Evolutionary conservation across 495 filamentous ascomycete species (phyloP).

Genomic region (Trichoderma parareesei): DNA sequence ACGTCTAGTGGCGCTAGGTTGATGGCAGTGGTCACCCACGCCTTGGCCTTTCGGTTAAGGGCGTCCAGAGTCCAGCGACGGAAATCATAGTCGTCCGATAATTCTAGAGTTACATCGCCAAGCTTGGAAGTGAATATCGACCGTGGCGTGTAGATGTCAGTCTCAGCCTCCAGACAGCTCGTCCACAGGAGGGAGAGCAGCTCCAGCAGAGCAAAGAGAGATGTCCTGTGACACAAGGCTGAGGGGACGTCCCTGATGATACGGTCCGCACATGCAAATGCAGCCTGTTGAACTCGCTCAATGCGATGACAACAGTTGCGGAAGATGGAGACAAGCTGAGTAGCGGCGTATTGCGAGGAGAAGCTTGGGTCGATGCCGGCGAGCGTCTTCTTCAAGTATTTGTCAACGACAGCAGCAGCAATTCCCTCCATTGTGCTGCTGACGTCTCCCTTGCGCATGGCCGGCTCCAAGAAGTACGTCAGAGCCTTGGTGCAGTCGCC

Average conservation of each 20-base stretch:
- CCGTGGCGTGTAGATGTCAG: conserved; percentile 84
- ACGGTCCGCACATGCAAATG: conserved; percentile 69
- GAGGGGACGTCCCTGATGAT: conserved; percentile 81
- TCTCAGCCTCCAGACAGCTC: conserved; percentile 87
- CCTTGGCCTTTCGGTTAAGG: conserved; percentile 68
- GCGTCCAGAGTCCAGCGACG: conserved; percentile 67
- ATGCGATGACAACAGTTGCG: conserved; percentile 87
- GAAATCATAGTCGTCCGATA: conserved; percentile 81
- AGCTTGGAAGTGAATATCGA: conserved; percentile 66
- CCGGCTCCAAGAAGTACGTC: conserved; percentile 85
- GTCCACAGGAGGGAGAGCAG: conserved; percentile 88
- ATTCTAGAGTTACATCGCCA: conserved; percentile 70
- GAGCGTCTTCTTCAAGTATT: conserved; percentile 65
- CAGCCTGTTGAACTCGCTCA: conserved; percentile 76
- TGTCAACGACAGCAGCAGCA: conserved; percentile 60
- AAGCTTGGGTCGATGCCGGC: conserved; percentile 63
- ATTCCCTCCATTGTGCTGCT: conserved; percentile 82
- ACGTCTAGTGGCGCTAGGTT: conserved; percentile 88
- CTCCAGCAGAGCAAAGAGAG: conserved; percentile 85
- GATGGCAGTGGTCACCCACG: conserved; percentile 71
- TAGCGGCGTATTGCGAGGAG: conserved; percentile 76
- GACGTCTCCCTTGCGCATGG: conserved; percentile 68
- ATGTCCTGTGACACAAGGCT: conserved; percentile 78
- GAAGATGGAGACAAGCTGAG: conserved; percentile 77
- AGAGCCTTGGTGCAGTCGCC: conserved; percentile 84